Conservation (phyloP, 345 rosid genomes). For the Linum trigynum region DNA sequence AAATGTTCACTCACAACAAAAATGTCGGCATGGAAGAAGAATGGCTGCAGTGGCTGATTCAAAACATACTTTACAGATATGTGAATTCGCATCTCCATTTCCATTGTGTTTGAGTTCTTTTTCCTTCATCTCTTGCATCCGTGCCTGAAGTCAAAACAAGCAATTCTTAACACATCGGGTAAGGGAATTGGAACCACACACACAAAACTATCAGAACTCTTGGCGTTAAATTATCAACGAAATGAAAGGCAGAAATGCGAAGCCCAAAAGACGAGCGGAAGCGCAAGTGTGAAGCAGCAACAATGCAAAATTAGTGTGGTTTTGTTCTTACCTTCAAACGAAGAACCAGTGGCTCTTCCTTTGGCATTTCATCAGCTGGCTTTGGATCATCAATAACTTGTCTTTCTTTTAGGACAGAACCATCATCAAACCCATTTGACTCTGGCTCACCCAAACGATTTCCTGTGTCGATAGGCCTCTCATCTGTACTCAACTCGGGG, state of each 20-base stretch:
- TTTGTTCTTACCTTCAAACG: constrained; percentile 62
- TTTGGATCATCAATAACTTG: constrained; percentile 37
- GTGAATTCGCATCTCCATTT: constrained; percentile 81
- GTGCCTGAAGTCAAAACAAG: constrained; percentile 42
- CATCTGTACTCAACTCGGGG: constrained; percentile 41
- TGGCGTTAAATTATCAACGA: background rate
- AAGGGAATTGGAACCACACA: background rate
- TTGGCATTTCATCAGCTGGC: constrained; percentile 45
- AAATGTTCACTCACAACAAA: constrained; percentile 63
- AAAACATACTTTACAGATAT: constrained; percentile 92
- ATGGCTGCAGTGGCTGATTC: constrained; percentile 94
- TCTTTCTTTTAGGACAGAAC: constrained; percentile 39
- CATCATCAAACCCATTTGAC: constrained; percentile 30
- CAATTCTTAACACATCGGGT: background rate
- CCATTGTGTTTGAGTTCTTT: constrained; percentile 62
- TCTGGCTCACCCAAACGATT: constrained; percentile 29
- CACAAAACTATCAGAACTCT: constrained; percentile 1
- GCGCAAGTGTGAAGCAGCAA: background rate
- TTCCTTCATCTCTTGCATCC: constrained; percentile 98
- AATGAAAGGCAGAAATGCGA: background rate
- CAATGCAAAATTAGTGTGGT: background rate
- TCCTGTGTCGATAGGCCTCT: constrained; percentile 27
- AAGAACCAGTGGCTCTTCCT: constrained; percentile 84
- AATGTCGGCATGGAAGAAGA: constrained; percentile 98
- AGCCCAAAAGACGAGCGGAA: background rate